These are phyloP conservation scores for Saccharomyces hybrid DNA, from an alignment of 1,139 yeast genomes.

Conservation along the genomic window DNA sequence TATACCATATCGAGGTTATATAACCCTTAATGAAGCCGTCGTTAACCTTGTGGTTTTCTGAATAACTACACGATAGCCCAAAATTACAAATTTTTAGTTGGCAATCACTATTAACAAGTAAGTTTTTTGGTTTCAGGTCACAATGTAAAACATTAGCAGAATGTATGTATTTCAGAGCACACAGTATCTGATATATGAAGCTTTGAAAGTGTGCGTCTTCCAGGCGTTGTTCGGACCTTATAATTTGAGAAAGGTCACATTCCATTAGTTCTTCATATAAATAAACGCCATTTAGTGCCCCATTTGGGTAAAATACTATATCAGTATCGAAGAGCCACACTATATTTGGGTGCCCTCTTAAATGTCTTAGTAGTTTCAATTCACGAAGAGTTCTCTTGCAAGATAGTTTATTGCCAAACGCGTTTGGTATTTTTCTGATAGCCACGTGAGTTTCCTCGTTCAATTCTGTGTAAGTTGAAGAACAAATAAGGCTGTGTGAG, in stretches of 20 bases:
- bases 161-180: conserved; percentile 88
- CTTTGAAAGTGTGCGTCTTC: conserved; percentile 92
- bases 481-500: neutral
- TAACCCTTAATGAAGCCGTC: conserved; percentile 90
- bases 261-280: conserved; percentile 92
- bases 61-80: conserved; percentile 88
- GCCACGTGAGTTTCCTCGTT: neutral
- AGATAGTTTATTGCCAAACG: conserved; percentile 37
- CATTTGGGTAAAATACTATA: conserved; percentile 43
- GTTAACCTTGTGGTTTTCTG: conserved; percentile 72
- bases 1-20: conserved; percentile 71
- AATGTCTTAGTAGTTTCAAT: conserved; percentile 75
- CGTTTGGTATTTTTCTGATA: neutral
- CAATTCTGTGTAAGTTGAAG: neutral
- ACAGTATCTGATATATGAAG: conserved; percentile 79
- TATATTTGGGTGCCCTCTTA: conserved; percentile 84
- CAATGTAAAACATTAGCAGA: conserved; percentile 91
- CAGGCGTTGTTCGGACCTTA: conserved; percentile 82
- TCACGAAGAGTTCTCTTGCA: conserved; percentile 86
- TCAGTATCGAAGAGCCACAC: conserved; percentile 90
- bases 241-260: conserved; percentile 95
- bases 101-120: conserved; percentile 88
- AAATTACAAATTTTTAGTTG: conserved; percentile 92
- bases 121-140: conserved; percentile 86
- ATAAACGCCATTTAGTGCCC: conserved; percentile 79